Conservation (phyloP, 768 basidiomycete species). For the Termitomyces sp. region DNA sequence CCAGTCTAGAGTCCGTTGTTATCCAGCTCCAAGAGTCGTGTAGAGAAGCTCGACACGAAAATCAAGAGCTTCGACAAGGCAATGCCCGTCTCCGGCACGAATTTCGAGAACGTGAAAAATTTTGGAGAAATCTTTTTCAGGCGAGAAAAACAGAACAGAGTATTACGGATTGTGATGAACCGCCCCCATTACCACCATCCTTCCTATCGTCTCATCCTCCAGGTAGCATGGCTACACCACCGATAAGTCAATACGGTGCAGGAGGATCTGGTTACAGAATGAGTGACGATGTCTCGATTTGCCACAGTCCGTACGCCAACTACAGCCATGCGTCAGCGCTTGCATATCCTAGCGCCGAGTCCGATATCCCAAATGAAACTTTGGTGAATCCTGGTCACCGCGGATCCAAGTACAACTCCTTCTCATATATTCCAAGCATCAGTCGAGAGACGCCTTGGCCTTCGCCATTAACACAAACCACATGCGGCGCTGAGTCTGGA, state of each 20-base stretch:
- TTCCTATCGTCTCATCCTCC: slow-evolving; percentile 29
- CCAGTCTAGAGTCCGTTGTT: slow-evolving; percentile 80
- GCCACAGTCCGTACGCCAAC: slow-evolving; percentile 41
- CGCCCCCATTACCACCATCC: slow-evolving; percentile 43
- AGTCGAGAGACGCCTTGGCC: slow-evolving; percentile 38
- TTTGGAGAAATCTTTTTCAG: slow-evolving; percentile 68
- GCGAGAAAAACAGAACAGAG: slow-evolving; percentile 53
- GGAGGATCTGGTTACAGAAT: slow-evolving; percentile 44
- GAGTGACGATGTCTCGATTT: slow-evolving; percentile 38
- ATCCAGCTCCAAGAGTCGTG: slow-evolving; percentile 79
- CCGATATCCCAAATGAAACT: slow-evolving; percentile 24
- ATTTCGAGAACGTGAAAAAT: slow-evolving; percentile 66
- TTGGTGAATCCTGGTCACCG: slow-evolving; percentile 34
- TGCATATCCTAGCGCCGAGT: slow-evolving; percentile 23
- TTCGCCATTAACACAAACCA: slow-evolving; percentile 22
- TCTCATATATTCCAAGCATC: slow-evolving; percentile 34
- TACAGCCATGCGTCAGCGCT: slow-evolving; percentile 48
- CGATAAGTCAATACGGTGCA: slow-evolving; percentile 30
- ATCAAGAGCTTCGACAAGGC: slow-evolving; percentile 59
- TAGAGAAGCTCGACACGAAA: slow-evolving; percentile 59
- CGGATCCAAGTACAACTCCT: slow-evolving; percentile 47
- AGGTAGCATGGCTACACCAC: slow-evolving; percentile 24
- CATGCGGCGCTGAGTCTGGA: slow-evolving; percentile 36
- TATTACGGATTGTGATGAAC: slow-evolving; percentile 45
- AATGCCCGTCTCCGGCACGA: slow-evolving; percentile 60